Conservation (phyloP, 768 basidiomycete genomes). For the Exidia glandulosa region DNA sequence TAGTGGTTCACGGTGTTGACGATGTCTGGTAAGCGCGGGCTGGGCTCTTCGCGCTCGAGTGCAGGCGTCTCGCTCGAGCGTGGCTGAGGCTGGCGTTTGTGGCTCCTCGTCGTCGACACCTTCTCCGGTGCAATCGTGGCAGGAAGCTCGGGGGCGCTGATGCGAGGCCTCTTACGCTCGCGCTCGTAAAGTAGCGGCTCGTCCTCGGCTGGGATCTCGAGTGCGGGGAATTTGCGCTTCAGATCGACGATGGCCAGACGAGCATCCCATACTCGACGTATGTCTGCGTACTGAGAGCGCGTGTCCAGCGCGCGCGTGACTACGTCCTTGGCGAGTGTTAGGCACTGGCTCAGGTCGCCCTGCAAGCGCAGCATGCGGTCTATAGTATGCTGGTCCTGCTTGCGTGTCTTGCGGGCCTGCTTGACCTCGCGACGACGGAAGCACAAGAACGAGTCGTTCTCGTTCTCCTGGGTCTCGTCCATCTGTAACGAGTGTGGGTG, state of each 20-base stretch:
- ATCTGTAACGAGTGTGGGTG: constrained; percentile 31
- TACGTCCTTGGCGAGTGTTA: constrained; percentile 61
- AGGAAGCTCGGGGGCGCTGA: too few species aligned
- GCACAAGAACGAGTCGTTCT: constrained; percentile 91
- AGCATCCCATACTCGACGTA: constrained; percentile 65
- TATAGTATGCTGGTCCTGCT: constrained; percentile 78
- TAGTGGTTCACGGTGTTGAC: not conserved
- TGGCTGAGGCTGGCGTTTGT: too few species aligned
- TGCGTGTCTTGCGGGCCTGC: constrained; percentile 85
- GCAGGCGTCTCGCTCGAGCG: too few species aligned
- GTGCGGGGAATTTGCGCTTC: constrained; percentile 58
- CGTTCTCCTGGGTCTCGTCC: constrained; percentile 73
- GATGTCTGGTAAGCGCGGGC: not conserved
- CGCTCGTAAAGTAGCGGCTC: constrained; percentile 66
- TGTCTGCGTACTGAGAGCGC: constrained; percentile 46
- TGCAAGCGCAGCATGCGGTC: constrained; percentile 82
- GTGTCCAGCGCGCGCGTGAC: constrained; percentile 68
- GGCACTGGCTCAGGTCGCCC: constrained; percentile 56
- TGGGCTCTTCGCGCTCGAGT: too few species aligned
- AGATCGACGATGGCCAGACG: constrained; percentile 65
- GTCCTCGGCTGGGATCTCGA: constrained; percentile 58
- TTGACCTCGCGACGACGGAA: constrained; percentile 94
- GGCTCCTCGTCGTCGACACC: too few species aligned
- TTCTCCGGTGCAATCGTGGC: too few species aligned
- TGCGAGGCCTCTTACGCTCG: constrained; percentile 42